Conservation (phyloP, 163 green algal species). For the Trebouxiophyceae sp. region DNA sequence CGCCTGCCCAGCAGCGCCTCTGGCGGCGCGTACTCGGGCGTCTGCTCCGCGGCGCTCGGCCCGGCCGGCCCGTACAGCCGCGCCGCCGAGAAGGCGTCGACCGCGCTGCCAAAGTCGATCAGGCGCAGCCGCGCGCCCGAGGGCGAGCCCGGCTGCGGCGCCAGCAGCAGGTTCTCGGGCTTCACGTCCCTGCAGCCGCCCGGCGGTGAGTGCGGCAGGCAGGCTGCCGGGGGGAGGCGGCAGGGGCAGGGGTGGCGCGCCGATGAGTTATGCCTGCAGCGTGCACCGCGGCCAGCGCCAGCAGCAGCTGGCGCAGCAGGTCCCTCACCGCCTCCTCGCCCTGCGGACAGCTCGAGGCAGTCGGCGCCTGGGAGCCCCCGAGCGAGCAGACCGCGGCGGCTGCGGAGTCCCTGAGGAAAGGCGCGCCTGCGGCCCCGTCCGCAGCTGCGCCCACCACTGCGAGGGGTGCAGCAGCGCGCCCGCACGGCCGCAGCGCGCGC, state of each 20-base stretch:
- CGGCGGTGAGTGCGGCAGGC: neutral
- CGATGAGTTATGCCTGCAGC: conserved; percentile 35
- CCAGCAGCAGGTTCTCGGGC: conserved; percentile 45
- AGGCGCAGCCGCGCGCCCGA: conserved; percentile 20
- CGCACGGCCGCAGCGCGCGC: neutral
- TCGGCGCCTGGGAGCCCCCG: neutral
- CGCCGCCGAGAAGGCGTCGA: conserved; percentile 22
- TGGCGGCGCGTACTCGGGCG: conserved; percentile 52
- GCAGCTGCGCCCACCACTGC: conserved; percentile 27
- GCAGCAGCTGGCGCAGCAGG: conserved; percentile 35
- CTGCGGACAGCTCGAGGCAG: neutral
- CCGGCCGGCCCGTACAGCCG: conserved; percentile 18
- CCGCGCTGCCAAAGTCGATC: conserved; percentile 48
- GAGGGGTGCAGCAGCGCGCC: conserved; percentile 20
- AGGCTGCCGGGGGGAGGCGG: neutral
- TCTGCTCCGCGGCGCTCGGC: conserved; percentile 40
- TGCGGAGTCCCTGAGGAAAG: no score
- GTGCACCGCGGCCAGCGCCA: conserved; percentile 31
- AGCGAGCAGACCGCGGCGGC: neutral
- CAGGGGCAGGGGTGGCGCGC: neutral
- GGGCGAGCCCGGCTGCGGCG: neutral
- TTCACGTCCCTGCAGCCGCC: conserved; percentile 34
- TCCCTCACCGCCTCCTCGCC: conserved; percentile 10
- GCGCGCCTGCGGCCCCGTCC: neutral
- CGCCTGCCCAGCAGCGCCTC: conserved; percentile 34